Conservation (phyloP, 208 protist genomes). For the Acanthamoeba royreba region DNA sequence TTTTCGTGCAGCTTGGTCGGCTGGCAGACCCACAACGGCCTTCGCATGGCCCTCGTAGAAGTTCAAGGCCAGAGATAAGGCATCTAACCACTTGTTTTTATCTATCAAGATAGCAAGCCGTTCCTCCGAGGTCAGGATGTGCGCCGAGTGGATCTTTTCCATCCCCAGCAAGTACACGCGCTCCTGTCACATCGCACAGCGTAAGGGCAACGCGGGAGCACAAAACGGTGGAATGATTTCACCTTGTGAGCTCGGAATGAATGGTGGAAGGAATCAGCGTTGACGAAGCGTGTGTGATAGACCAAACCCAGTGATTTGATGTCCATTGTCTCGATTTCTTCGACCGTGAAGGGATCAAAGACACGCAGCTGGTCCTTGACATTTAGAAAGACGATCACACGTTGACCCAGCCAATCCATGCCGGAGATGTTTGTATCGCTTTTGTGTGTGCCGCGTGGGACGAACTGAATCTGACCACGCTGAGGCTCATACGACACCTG, state of each 20-base stretch:
- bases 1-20: not conserved
- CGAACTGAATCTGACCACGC: not conserved
- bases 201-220: not conserved
- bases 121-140: constrained; percentile 59
- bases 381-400: constrained; percentile 10
- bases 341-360: constrained; percentile 61
- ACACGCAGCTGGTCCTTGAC: constrained; percentile 53
- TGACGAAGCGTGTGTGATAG: constrained; percentile 50
- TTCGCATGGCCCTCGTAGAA: constrained; percentile 60
- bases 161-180: constrained; percentile 33
- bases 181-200: not conserved
- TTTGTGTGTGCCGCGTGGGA: not conserved
- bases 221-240: not conserved
- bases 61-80: constrained; percentile 55
- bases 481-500: not conserved
- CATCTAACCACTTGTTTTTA: constrained; percentile 57
- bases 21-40: constrained; percentile 51
- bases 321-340: constrained; percentile 61
- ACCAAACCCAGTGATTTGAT: constrained; percentile 51
- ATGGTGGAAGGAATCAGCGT: constrained; percentile 8
- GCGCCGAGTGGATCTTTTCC: constrained; percentile 51
- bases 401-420: constrained; percentile 36
- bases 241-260: constrained; percentile 22
- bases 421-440: constrained; percentile 24
- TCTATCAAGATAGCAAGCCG: constrained; percentile 26